These are phyloP conservation scores for Nakazawaea siamensis DNA, from an alignment of 805 yeast species.

Conservation along the genomic window DNA sequence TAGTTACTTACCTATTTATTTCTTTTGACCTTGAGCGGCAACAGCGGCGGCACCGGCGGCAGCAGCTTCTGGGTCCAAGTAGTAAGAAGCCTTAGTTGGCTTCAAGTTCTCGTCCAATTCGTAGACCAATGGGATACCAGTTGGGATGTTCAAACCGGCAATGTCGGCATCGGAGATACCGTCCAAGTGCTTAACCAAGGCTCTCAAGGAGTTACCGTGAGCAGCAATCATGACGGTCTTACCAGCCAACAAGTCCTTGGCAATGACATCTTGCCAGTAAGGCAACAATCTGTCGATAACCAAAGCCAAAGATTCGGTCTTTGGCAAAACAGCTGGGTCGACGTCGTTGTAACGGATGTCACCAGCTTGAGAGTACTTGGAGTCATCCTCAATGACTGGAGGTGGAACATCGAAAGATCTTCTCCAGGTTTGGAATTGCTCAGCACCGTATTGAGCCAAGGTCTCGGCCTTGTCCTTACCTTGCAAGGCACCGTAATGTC, in stretches of 20 bases:
- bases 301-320: constrained; percentile 88
- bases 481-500: constrained; percentile 98
- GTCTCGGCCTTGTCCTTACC: constrained; percentile 97
- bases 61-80: constrained; percentile 99
- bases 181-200: constrained; percentile 91
- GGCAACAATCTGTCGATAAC: constrained; percentile 96
- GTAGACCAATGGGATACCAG: constrained; percentile 96
- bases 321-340: constrained; percentile 83
- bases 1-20: constrained; percentile 18
- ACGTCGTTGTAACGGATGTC: constrained; percentile 81
- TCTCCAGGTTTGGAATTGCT: constrained; percentile 95
- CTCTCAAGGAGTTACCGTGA: constrained; percentile 98
- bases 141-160: constrained; percentile 93
- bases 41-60: constrained; percentile 99
- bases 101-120: constrained; percentile 82
- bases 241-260: constrained; percentile 74
- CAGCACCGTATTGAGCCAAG: constrained; percentile 79
- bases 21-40: constrained; percentile 89
- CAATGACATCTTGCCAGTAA: constrained; percentile 90
- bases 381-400: constrained; percentile 71
- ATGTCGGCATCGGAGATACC: constrained; percentile 86
- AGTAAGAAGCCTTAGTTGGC: constrained; percentile 90
- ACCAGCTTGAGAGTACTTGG: constrained; percentile 76
- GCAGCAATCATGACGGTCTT: constrained; percentile 93
- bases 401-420: constrained; percentile 97